Conservation (phyloP, 306 rosid genomes). For the Cicer judaicum region DNA sequence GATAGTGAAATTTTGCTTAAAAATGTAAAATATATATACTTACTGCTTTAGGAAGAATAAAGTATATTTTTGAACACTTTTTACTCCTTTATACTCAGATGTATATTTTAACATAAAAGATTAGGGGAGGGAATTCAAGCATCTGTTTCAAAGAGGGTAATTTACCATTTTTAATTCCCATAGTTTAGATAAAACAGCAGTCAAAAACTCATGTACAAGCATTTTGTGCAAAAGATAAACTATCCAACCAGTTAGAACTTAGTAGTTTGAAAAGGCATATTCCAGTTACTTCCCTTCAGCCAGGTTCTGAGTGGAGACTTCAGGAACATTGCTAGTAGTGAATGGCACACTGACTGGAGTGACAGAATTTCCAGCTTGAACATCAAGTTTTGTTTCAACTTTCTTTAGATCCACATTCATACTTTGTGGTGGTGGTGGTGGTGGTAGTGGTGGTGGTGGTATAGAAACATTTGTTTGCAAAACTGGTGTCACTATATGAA, state of each 20-base stretch:
- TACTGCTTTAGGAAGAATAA: too few species aligned
- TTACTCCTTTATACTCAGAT: too few species aligned
- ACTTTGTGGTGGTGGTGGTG: constrained; percentile 35
- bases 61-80: too few species aligned
- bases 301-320: constrained; percentile 44
- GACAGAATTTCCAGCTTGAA: constrained; percentile 52
- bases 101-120: background rate
- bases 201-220: constrained; percentile 44
- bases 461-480: constrained; percentile 48
- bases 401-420: constrained; percentile 54
- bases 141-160: background rate
- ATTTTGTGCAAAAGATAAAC: constrained; percentile 36
- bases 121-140: background rate
- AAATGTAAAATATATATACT: too few species aligned
- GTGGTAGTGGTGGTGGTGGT: background rate
- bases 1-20: too few species aligned
- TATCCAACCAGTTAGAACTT: constrained; percentile 26
- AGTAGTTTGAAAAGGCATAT: background rate
- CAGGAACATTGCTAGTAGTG: constrained; percentile 40
- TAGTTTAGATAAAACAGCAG: background rate
- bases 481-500: constrained; percentile 40
- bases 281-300: constrained; percentile 46
- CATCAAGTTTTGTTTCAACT: constrained; percentile 47
- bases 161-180: constrained; percentile 11
- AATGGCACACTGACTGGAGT: constrained; percentile 41